Percentiles rank a stretch among this genome's conserved stretches.
phyloP scores from a whole-genome alignment of 2,329 filamentous ascomycete genomes.

The Neofusicoccum parvum region DNA sequence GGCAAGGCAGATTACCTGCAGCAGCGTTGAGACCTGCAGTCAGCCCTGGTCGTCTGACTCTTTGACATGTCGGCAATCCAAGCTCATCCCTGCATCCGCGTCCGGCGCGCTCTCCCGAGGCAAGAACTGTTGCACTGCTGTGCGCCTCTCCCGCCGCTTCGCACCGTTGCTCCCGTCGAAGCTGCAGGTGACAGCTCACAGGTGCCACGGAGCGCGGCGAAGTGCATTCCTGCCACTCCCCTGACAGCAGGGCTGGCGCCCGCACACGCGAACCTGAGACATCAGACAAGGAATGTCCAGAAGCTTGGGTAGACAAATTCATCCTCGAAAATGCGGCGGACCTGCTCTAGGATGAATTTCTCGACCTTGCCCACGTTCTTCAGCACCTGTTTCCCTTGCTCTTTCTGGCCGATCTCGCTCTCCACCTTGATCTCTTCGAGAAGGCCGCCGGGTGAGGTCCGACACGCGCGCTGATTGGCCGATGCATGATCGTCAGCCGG shows the following conservation, averaged over 20 bases:
- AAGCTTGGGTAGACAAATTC: slow-evolving; percentile 98
- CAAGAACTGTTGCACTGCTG: slow-evolving; percentile 17
- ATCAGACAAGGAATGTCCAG: slow-evolving; percentile 89
- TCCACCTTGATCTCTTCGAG: slow-evolving; percentile 94
- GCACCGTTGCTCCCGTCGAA: slow-evolving; percentile 17
- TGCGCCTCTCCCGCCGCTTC: slow-evolving; percentile 22
- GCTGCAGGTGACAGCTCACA: slow-evolving; percentile 23
- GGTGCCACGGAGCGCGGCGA: slow-evolving; percentile 14
- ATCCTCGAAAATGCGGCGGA: slow-evolving; percentile 95
- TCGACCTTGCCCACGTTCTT: slow-evolving; percentile 99
- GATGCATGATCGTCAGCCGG: slow-evolving; percentile 25
- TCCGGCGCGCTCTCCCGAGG: slow-evolving; percentile 20
- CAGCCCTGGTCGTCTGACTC: slow-evolving; percentile 21
- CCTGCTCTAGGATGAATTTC: slow-evolving; percentile 94
- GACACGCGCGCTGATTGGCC: slow-evolving; percentile 26
- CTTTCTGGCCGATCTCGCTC: slow-evolving; percentile 93
- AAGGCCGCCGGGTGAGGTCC: slow-evolving; percentile 67
- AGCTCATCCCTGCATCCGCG: slow-evolving; percentile 21
- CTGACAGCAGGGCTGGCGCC: slow-evolving; percentile 21
- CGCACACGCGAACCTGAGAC: slow-evolving; percentile 18
- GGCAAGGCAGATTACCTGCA: slow-evolving; percentile 20
- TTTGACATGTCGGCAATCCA: slow-evolving; percentile 15
- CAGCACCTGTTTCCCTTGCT: slow-evolving; percentile 87
- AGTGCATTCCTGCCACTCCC: slow-evolving; percentile 19
- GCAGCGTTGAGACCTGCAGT: slow-evolving; percentile 15